Conservation (phyloP, 2,329 filamentous ascomycete species). For the Monilinia vaccinii-corymbosi region DNA sequence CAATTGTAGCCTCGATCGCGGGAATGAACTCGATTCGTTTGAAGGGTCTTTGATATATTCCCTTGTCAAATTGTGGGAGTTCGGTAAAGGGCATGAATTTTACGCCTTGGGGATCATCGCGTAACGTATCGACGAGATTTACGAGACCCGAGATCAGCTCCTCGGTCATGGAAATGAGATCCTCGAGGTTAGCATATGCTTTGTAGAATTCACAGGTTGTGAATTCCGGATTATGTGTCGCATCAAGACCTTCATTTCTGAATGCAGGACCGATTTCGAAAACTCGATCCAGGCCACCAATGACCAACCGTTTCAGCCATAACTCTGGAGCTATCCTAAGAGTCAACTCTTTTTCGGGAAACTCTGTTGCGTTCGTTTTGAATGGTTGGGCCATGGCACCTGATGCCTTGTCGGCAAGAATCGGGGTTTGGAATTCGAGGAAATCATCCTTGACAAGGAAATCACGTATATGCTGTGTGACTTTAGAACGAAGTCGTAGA, state of each 20-base stretch:
- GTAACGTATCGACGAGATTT: conserved; percentile 39
- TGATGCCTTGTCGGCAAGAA: conserved; percentile 73
- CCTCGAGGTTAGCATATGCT: conserved; percentile 67
- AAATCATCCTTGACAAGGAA: conserved; percentile 67
- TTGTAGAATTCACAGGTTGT: conserved; percentile 97
- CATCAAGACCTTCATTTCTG: conserved; percentile 85
- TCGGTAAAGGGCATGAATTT: conserved; percentile 13
- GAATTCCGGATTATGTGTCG: conserved; percentile 94
- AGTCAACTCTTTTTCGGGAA: conserved; percentile 60
- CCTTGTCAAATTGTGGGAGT: conserved; percentile 40
- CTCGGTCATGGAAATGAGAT: conserved; percentile 70
- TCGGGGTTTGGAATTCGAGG: conserved; percentile 83
- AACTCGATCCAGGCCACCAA: conserved; percentile 79
- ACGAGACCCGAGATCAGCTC: conserved; percentile 55
- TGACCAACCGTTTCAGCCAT: conserved; percentile 84
- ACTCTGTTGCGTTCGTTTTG: conserved; percentile 67
- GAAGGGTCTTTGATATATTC: conserved; percentile 47
- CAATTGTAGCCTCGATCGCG: conserved; percentile 60
- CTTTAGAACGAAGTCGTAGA: conserved; percentile 62
- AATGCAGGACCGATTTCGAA: conserved; percentile 93
- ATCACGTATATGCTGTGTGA: conserved; percentile 65
- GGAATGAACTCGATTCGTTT: conserved; percentile 72
- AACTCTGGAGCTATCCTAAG: conserved; percentile 89
- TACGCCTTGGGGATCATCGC: conserved; percentile 36
- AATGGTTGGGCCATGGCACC: conserved; percentile 86